Evolutionary conservation across 1,139 yeast genomes (phyloP).

Genomic region (Blastobotrys petasosporus): DNA sequence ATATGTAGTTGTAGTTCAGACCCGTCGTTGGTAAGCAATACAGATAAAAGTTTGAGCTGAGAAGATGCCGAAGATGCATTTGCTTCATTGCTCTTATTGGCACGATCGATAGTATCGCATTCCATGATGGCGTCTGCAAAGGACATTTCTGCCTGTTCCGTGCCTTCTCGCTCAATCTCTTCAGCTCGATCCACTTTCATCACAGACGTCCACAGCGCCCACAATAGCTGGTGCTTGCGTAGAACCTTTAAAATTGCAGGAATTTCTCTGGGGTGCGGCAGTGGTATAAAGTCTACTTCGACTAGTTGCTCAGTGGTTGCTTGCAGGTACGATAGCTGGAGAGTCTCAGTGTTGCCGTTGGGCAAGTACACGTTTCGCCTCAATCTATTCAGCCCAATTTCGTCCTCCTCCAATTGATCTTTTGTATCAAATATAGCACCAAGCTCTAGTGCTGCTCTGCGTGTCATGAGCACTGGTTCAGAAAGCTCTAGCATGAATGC

Average conservation of each 20-base stretch:
- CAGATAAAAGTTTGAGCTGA: conserved; percentile 2
- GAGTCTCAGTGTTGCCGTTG: conserved; percentile 15
- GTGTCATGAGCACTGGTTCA: conserved; percentile 31
- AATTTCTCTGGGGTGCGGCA: conserved; percentile 29
- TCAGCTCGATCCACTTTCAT: neutral
- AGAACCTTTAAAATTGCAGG: conserved; percentile 19
- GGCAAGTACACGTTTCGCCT: conserved; percentile 14
- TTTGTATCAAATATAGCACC: conserved; percentile 16
- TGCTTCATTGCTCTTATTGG: neutral
- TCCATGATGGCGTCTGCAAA: conserved; percentile 24
- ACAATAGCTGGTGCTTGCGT: conserved; percentile 16
- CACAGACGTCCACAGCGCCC: conserved; percentile 18
- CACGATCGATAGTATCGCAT: conserved; percentile 11
- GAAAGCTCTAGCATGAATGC: conserved; percentile 29
- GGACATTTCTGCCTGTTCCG: conserved; percentile 15
- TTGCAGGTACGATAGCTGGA: conserved; percentile 26
- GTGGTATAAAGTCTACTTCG: conserved; percentile 28
- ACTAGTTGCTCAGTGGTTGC: conserved; percentile 29
- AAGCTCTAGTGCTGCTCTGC: conserved; percentile 21
- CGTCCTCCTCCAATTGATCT: neutral
- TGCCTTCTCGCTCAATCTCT: neutral
- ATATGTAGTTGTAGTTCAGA: neutral
- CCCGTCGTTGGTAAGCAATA: neutral
- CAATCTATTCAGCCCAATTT: conserved; percentile 8
- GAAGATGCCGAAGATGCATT: neutral